Base-by-base conservation (phyloP, 1,284 basidiomycete genomes). In the Austropuccinia psidii region DNA sequence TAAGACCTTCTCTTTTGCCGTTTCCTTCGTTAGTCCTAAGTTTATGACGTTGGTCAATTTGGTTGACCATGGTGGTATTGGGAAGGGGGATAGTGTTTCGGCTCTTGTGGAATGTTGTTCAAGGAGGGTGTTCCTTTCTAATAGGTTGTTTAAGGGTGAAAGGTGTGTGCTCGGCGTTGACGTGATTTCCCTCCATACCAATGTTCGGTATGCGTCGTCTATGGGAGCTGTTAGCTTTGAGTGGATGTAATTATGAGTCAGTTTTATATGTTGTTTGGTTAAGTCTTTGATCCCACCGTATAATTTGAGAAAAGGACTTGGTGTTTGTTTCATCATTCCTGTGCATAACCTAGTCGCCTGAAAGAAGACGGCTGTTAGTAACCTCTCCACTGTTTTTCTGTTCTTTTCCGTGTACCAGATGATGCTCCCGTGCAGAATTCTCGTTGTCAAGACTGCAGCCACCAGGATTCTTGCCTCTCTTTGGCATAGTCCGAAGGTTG, bases 381-480 rank as follows among this genome's bases (percentile, higher is more conserved):
- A 19, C n/a, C 43, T 33, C 5, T 31, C 17, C 1, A 57, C 47
- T 9, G 8, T 68, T 24, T 55, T 54, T 13, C 11, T 31, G n/a
- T 52, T 55, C 15, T n/a, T 41, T 43, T 33, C 9, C 1, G 50
- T 68, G 33, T 41, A 54, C 66, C 66, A 68, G 8, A 68, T 24
- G 27, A 68, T 17, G 27, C 66, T 68, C 1, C 66, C 66, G 43
- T 39, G 55, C 6, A 68, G 35, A 17, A 57, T n/a, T 37, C 49
- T 24, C 0, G 52, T 31, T 11, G 29, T 33, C 31, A 68, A 7
- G 21, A 57, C 66, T 24, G 66, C 52, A 2, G 9, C 43, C 4
- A 68, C 50, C 13, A 68, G 39, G 8, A 8, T 19, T 6, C 50
- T 33, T n/a, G 52, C 33, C 24, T 8, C 8, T 24, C 33, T n/a